Evolutionary conservation across 2,329 filamentous ascomycete genomes (phyloP).

Genomic region (Ciborinia camelliae): DNA sequence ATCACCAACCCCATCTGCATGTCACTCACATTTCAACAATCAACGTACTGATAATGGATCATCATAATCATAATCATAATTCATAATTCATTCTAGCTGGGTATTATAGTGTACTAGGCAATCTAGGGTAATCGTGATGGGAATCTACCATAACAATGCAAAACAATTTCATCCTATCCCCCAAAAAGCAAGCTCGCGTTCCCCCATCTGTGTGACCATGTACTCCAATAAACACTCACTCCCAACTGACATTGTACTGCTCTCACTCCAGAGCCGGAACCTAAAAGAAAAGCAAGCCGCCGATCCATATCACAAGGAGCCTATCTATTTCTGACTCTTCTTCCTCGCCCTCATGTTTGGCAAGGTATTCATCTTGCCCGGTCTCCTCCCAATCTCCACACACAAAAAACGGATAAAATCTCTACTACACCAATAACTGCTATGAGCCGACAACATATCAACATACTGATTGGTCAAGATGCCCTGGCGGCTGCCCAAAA

Average conservation of each 20-base stretch:
- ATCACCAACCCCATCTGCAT: too few species aligned
- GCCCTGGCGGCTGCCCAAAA: slow-evolving; percentile 76
- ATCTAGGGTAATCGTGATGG: slow-evolving; percentile 9
- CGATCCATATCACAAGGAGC: background rate
- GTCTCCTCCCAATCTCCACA: slow-evolving; percentile 74
- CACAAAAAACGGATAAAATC: slow-evolving; percentile 92
- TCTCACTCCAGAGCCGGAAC: background rate
- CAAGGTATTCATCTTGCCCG: slow-evolving; percentile 60
- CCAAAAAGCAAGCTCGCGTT: background rate
- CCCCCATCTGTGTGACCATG: background rate
- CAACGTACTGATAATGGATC: background rate
- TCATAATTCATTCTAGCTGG: slow-evolving; percentile 22
- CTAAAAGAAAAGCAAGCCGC: background rate
- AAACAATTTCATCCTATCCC: background rate
- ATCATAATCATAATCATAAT: slow-evolving; percentile 8
- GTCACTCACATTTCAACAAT: background rate
- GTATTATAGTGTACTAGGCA: slow-evolving; percentile 27
- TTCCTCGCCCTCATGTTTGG: slow-evolving; percentile 59
- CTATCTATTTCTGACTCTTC: slow-evolving; percentile 28
- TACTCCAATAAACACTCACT: slow-evolving; percentile 2
- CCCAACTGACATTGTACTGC: background rate
- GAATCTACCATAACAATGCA: background rate
- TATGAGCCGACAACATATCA: slow-evolving; percentile 94
- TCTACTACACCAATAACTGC: slow-evolving; percentile 83
- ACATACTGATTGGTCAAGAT: slow-evolving; percentile 93